Conservation (phyloP, 2,329 filamentous ascomycete genomes). For the Myriosclerotinia duriaeana region DNA sequence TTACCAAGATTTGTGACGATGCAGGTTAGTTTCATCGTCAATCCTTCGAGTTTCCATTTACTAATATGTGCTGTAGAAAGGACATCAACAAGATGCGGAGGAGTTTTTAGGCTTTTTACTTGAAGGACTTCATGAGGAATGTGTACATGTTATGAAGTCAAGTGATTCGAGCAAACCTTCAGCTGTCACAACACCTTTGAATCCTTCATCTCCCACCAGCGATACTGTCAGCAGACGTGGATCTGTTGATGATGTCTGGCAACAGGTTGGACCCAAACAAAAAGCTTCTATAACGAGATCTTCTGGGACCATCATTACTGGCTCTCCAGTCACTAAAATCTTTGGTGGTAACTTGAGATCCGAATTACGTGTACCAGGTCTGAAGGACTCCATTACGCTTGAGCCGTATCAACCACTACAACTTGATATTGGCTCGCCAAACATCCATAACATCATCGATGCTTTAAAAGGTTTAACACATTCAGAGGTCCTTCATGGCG, state of each 20-base stretch:
- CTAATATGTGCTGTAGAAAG: conserved; percentile 57
- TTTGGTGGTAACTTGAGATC: conserved; percentile 91
- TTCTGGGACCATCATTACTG: conserved; percentile 70
- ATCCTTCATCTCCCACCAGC: conserved; percentile 46
- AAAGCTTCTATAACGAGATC: conserved; percentile 82
- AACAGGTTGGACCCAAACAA: conserved; percentile 92
- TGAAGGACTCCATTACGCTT: conserved; percentile 86
- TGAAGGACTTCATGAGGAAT: conserved; percentile 91
- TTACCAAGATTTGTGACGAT: conserved; percentile 88
- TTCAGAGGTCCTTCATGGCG: conserved; percentile 79
- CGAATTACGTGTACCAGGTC: conserved; percentile 80
- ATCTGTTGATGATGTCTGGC: conserved; percentile 68
- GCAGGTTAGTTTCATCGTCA: conserved; percentile 62
- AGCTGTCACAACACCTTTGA: conserved; percentile 47
- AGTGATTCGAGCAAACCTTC: conserved; percentile 41
- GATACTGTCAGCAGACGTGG: conserved; percentile 42
- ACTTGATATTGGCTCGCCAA: conserved; percentile 84
- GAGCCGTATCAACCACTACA: conserved; percentile 94
- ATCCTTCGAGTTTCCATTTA: background rate
- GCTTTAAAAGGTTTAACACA: conserved; percentile 82
- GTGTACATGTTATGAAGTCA: conserved; percentile 66
- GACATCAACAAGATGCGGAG: conserved; percentile 96
- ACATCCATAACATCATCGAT: conserved; percentile 88
- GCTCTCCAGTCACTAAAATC: conserved; percentile 88
- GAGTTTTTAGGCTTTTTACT: conserved; percentile 94